Evolutionary conservation across 73 alveolate genomes (phyloP).

Genomic region (Paramecium biaurelia): DNA sequence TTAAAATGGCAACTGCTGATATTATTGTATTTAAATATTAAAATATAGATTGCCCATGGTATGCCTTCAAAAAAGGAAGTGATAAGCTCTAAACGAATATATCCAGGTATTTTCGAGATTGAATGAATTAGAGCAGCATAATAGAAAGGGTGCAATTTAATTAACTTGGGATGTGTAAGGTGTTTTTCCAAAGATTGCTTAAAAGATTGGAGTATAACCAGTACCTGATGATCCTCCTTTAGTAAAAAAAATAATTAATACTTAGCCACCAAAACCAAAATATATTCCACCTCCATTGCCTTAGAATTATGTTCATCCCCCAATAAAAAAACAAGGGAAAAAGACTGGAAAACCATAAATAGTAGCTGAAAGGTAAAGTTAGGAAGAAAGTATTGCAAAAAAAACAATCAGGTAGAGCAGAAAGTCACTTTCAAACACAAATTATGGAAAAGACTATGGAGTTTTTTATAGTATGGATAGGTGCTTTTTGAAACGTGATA

Average conservation of each 20-base stretch:
- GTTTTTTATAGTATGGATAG: neutral
- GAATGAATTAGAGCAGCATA: neutral
- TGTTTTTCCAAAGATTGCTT: neutral
- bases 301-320: constrained; percentile 5
- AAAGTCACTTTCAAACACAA: neutral
- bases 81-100: neutral
- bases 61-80: constrained; percentile 9
- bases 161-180: constrained; percentile 5
- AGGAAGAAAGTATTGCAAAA: neutral
- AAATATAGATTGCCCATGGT: neutral
- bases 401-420: constrained; percentile 3
- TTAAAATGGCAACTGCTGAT: neutral
- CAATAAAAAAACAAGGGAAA: neutral
- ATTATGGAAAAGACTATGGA: neutral
- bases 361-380: neutral
- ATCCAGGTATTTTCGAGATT: neutral
- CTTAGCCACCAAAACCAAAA: constrained; percentile 6
- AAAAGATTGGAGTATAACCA: neutral
- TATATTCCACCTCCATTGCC: constrained; percentile 22
- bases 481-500: neutral
- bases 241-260: neutral
- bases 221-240: constrained; percentile 13
- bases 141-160: constrained; percentile 1
- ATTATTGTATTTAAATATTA: neutral
- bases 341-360: neutral